Conservation (phyloP, 257 asterid species). For the Fraxinus cuspidata region DNA sequence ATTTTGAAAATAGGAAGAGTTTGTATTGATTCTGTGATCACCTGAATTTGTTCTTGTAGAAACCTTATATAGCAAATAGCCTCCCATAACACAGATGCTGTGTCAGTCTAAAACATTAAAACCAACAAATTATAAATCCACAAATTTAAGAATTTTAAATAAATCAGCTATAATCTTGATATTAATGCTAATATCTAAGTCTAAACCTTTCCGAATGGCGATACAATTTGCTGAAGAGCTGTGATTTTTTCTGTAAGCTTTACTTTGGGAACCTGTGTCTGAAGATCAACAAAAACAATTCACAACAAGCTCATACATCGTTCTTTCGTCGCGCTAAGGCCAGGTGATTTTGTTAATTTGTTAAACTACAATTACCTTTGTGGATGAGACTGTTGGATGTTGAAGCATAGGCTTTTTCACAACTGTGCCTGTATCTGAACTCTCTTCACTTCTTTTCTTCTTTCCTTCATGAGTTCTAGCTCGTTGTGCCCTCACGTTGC, state of each 20-base stretch:
- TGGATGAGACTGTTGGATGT: slow-evolving; percentile 10
- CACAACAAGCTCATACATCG: not conserved
- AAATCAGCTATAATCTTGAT: no score
- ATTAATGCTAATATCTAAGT: not conserved
- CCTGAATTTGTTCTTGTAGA: slow-evolving; percentile 40
- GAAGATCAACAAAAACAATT: not conserved
- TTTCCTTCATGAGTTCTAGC: slow-evolving; percentile 19
- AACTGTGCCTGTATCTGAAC: not conserved
- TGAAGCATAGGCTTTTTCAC: slow-evolving; percentile 30
- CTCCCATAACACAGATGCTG: slow-evolving; percentile 42
- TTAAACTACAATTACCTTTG: slow-evolving; percentile 24
- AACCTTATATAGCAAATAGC: slow-evolving; percentile 34
- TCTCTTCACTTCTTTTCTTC: slow-evolving; percentile 30
- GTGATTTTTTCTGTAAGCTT: slow-evolving; percentile 36
- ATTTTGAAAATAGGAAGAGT: not conserved
- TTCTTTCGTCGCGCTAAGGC: no score
- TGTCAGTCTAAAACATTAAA: slow-evolving; percentile 32
- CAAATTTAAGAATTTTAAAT: not conserved
- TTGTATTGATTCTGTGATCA: not conserved
- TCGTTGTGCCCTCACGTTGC: slow-evolving; percentile 25
- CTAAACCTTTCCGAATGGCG: slow-evolving; percentile 50
- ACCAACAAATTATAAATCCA: not conserved
- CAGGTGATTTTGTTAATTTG: not conserved
- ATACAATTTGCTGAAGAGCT: slow-evolving; percentile 41
- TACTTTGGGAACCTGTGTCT: slow-evolving; percentile 35